phyloP scores from a whole-genome alignment of 495 filamentous ascomycete genomes.

The Amorphotheca resinae region DNA sequence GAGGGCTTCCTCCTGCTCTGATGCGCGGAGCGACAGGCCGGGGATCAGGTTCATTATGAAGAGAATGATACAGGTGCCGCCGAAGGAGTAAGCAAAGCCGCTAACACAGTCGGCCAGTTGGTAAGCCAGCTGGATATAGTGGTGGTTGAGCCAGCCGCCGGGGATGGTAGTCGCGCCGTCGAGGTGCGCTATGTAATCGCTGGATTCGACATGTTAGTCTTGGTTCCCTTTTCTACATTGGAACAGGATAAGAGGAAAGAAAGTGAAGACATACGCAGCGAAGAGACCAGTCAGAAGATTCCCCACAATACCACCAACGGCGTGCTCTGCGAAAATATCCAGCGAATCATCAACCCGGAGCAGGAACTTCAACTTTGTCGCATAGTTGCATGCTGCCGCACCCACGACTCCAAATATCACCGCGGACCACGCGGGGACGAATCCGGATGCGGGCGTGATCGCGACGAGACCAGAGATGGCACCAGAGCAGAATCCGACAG shows the following conservation, averaged over 20 bases:
- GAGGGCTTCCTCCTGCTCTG: conserved; percentile 74
- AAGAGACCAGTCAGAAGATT: conserved; percentile 86
- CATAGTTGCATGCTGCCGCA: conserved; percentile 79
- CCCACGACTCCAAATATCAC: conserved; percentile 78
- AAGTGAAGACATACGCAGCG: conserved; percentile 41
- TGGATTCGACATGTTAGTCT: not conserved
- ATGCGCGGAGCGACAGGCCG: conserved; percentile 66
- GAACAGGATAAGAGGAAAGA: too few relatives aligned
- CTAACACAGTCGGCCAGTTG: conserved; percentile 80
- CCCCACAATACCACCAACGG: conserved; percentile 74
- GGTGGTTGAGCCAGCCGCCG: conserved; percentile 81
- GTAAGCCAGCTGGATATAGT: conserved; percentile 80
- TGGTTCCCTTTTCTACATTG: not conserved
- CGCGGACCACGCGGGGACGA: conserved; percentile 80
- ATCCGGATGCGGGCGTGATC: conserved; percentile 84
- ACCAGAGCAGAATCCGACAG: conserved; percentile 50
- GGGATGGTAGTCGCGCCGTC: conserved; percentile 56
- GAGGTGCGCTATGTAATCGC: conserved; percentile 38
- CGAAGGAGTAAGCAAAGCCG: conserved; percentile 77
- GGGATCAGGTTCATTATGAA: conserved; percentile 82
- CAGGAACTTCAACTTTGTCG: conserved; percentile 88
- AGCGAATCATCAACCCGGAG: conserved; percentile 77
- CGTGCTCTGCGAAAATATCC: conserved; percentile 91
- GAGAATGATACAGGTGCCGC: conserved; percentile 72
- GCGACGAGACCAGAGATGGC: conserved; percentile 84